Base-by-base conservation (phyloP, 2,329 filamentous ascomycete genomes). In the Ophiostoma tasmaniense region DNA sequence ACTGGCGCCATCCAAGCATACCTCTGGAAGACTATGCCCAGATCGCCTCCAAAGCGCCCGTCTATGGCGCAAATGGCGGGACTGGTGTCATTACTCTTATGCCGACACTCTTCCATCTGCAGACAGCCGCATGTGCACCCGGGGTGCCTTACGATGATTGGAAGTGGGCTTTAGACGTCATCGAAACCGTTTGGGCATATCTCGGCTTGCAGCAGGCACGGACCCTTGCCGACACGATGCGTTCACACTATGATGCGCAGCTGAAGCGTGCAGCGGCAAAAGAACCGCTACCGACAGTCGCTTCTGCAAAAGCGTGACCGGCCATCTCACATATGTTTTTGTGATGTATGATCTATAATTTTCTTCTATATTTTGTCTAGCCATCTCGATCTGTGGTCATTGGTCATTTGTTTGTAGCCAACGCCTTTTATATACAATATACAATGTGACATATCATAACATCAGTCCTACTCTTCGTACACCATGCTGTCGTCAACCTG, bases 401-500 rank as follows among this genome's bases (percentile, higher is more conserved):
- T 10, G 45, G 45, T 50, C 22, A 25, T 45, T 6, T 45, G 17
- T 5, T 45, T 45, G 20, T 20, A 55, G 50, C n/a, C 59, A 35
- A 33, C 17, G 20, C 20, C 33, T 64, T 35, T 45, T 42, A 59
- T 62, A 37, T 50, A 42, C 25, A 35, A 13, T 67, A 39, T 39
- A 14, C 37, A 37, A 8, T 33, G 30, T 37, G 33, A 10, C 7
- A 22, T 39, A 17, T 35, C 1, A 64, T 37, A 13, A 22, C 3
- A 59, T 22, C 25, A 14, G 28, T 33, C 33, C 52, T 35, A 45
- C 61, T 35, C 39, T 33, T 66, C 59, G 20, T 74, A 77, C 8
- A 86, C 80, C 68, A 83, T 75, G 73, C 84, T 84, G 50, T 81
- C 82, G 68, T 87, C 84, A 7, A 87, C 83, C 3, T 80, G 78